Evolutionary conservation across 1,139 yeast species (phyloP), one percentile per base, ranked within the genome.

Genomic region (Suhomyces yuchorum): DNA sequence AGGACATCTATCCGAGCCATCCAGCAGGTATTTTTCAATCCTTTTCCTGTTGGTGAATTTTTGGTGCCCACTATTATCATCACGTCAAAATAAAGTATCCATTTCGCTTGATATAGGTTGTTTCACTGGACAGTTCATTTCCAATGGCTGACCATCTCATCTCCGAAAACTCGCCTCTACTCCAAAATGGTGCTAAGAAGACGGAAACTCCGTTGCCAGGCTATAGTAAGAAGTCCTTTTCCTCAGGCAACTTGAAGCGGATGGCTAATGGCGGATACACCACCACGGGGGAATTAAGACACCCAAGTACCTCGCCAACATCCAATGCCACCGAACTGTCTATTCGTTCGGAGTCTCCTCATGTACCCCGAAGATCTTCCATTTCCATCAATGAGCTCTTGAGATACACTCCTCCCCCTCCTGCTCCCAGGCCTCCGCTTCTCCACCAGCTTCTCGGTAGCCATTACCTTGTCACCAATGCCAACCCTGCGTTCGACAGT

Each of bases 381-480:
- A 26, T 51, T 3, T 52, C 56, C 8, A 39, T 47, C 20, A 48
- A 43, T 15, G 55, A 54, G 8, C 30, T 51, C 28, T 32, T 40
- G 18, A 41, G 51, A 28, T 30, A 39, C 23, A 44, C 35, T 14
- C 34, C 41, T 6, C 46, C 37, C 8, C 44, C 35, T 14, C 37
- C 41, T 8, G 43, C 37, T 8, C 44, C 43, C 23, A 49, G 34
- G 28, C 44, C 47, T 35, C 72, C 71, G 7, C 59, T 67, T 24
- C 59, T 63, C 40, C 68, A 66, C 39, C 53, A 67, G 23, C 59
- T 69, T 37, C 51, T 70, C 19, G 62, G 67, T 19, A 62, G 64
- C 42, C 69, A 67, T 41, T 63, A 62, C 46, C 61, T 71, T 1
- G 73, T 70, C 7, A 62, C 68, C 43, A 69, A 68, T 48, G 70